Conservation (phyloP, 1,284 basidiomycete genomes). For the Boletus holoroseus region DNA sequence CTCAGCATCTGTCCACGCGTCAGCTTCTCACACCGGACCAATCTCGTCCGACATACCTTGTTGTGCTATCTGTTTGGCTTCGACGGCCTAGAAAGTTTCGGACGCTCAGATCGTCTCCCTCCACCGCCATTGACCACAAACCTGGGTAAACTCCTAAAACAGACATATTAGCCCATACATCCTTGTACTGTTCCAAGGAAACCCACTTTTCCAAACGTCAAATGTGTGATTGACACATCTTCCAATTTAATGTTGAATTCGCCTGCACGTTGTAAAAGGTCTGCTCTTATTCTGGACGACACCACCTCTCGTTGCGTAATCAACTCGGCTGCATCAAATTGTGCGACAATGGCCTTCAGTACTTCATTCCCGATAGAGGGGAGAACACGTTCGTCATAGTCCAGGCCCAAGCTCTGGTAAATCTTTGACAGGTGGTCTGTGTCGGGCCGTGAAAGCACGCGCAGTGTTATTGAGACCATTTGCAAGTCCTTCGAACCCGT, state of each 20-base stretch:
- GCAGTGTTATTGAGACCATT: constrained; percentile 95
- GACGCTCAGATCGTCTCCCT: constrained; percentile 9
- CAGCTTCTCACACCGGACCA: constrained; percentile 2
- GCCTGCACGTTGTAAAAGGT: constrained; percentile 87
- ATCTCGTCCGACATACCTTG: constrained; percentile 55
- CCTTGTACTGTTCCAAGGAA: not conserved
- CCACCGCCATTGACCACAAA: constrained; percentile 20
- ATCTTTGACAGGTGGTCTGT: constrained; percentile 85
- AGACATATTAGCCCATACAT: not conserved
- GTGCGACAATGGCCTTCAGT: constrained; percentile 94
- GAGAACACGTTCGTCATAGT: constrained; percentile 96
- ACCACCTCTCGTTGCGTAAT: constrained; percentile 88
- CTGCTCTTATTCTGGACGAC: constrained; percentile 89
- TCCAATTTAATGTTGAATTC: constrained; percentile 97
- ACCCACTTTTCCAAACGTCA: constrained; percentile 74
- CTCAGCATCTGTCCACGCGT: constrained; percentile 71
- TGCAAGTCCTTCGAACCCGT: constrained; percentile 97
- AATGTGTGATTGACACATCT: constrained; percentile 93
- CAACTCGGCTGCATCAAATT: constrained; percentile 97
- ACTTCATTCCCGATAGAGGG: constrained; percentile 98
- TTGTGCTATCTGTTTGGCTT: constrained; percentile 97
- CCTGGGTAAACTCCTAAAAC: constrained; percentile 73
- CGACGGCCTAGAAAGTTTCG: constrained; percentile 66
- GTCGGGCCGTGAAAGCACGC: constrained; percentile 93
- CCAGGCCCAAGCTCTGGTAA: constrained; percentile 90